Conservation (phyloP, 2,329 filamentous ascomycete genomes). For the Dactylellina sp. region DNA sequence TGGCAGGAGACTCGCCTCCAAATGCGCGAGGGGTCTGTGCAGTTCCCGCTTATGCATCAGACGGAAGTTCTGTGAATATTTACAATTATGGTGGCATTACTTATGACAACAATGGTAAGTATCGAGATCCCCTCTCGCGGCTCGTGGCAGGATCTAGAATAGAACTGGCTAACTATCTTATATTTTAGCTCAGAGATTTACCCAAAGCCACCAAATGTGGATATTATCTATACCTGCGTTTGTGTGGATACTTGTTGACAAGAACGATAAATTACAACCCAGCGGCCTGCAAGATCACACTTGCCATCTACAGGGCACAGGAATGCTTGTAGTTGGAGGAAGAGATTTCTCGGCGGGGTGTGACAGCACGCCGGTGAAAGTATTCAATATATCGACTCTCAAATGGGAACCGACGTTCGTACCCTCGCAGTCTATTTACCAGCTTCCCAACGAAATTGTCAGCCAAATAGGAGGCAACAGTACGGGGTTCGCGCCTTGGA, state of each 20-base stretch:
- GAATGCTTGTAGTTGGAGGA: constrained; percentile 48
- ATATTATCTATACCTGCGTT: constrained; percentile 51
- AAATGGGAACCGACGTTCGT: constrained; percentile 35
- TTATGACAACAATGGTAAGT: constrained; percentile 22
- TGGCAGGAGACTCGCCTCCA: constrained; percentile 20
- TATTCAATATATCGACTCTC: constrained; percentile 49
- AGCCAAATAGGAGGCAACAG: constrained; percentile 28
- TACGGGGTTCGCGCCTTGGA: constrained; percentile 21
- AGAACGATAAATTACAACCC: constrained; percentile 33
- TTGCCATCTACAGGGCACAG: constrained; percentile 35
- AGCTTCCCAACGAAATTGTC: constrained; percentile 37
- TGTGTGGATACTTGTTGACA: constrained; percentile 48
- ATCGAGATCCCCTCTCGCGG: not conserved
- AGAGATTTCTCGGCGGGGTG: constrained; percentile 34
- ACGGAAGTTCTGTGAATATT: constrained; percentile 44
- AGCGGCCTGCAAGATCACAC: constrained; percentile 47
- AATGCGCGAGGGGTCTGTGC: constrained; percentile 41
- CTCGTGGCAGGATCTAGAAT: not conserved
- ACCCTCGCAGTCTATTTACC: constrained; percentile 15
- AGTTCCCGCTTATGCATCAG: constrained; percentile 39
- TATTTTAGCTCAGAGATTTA: constrained; percentile 19
- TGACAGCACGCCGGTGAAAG: constrained; percentile 28
- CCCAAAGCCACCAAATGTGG: constrained; percentile 40
- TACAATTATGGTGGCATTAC: constrained; percentile 47
- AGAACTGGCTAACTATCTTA: not conserved